Percentiles rank a stretch among this genome's conserved stretches.
Evolutionary conservation across 148 eudicot species (phyloP).

Genomic region (Vaccinium darrowii): DNA sequence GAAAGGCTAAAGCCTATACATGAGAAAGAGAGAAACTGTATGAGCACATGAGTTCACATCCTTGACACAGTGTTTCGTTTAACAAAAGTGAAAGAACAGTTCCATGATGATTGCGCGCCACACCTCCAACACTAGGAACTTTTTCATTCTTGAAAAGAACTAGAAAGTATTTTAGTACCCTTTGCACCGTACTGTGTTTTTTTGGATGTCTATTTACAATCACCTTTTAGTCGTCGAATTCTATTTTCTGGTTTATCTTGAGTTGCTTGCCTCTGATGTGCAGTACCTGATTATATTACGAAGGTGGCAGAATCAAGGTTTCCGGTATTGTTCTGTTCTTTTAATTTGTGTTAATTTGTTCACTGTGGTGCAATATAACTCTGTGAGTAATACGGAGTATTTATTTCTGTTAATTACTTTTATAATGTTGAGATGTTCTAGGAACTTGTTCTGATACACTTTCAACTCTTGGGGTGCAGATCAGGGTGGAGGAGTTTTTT

Average conservation of each 20-base stretch:
- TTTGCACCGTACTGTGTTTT: not conserved
- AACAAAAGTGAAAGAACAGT: not conserved
- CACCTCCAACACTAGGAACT: not conserved
- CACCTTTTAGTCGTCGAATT: not conserved
- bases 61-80: not conserved
- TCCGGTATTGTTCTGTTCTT: constrained; percentile 49
- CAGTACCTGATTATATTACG: constrained; percentile 67
- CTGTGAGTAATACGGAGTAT: not conserved
- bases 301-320: constrained; percentile 78
- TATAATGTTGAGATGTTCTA: not conserved
- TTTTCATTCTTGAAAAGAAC: not conserved
- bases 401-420: not conserved
- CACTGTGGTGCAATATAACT: not conserved
- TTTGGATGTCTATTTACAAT: constrained; percentile 1
- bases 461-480: constrained; percentile 45
- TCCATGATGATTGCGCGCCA: not conserved
- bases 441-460: constrained; percentile 13
- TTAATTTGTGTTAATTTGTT: not conserved
- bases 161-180: not conserved
- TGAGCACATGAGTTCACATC: not conserved
- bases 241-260: constrained; percentile 3
- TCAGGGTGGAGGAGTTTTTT: constrained; percentile 77
- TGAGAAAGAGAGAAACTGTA: not conserved
- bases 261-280: constrained; percentile 26
- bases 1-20: not conserved